Evolutionary conservation across 1,284 basidiomycete genomes (phyloP).

Genomic region (Cryptococcus sp.): DNA sequence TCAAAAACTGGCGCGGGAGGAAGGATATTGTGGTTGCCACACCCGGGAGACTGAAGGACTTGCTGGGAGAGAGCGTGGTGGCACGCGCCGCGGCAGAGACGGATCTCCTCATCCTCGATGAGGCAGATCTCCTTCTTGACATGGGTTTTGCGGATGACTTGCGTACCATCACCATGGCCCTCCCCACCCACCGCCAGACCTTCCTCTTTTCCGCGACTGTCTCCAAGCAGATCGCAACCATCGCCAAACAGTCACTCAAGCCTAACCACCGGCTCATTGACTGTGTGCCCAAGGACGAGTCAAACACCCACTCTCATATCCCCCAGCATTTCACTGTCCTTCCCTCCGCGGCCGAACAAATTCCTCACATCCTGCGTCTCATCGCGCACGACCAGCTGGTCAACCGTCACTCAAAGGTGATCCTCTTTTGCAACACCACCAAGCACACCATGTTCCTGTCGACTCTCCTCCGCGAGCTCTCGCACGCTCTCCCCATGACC

Average conservation of each 20-base stretch:
- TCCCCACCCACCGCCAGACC: constrained; percentile 79
- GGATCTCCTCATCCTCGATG: constrained; percentile 78
- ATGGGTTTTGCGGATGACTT: constrained; percentile 95
- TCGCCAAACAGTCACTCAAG: constrained; percentile 59
- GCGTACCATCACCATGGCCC: constrained; percentile 64
- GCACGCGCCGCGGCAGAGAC: constrained; percentile 57
- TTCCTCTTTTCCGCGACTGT: constrained; percentile 92
- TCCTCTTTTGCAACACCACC: constrained; percentile 88
- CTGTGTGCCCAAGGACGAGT: constrained; percentile 57
- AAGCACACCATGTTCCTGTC: constrained; percentile 77
- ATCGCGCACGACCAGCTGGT: constrained; percentile 85
- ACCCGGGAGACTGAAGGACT: constrained; percentile 81
- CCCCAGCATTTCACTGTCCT: constrained; percentile 80
- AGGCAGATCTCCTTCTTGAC: constrained; percentile 91
- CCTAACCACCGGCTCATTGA: constrained; percentile 61
- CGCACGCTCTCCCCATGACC: constrained; percentile 51
- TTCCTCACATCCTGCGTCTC: constrained; percentile 75
- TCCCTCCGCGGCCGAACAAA: constrained; percentile 62
- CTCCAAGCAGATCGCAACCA: constrained; percentile 52
- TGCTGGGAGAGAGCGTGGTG: constrained; percentile 65
- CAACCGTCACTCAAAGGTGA: constrained; percentile 68
- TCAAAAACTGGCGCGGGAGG: constrained; percentile 64
- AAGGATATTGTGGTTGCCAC: constrained; percentile 90
- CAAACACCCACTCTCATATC: constrained; percentile 71
- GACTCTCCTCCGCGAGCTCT: constrained; percentile 60